phyloP scores from a whole-genome alignment of 441 rosid species.

The Euphorbia celastroides region DNA sequence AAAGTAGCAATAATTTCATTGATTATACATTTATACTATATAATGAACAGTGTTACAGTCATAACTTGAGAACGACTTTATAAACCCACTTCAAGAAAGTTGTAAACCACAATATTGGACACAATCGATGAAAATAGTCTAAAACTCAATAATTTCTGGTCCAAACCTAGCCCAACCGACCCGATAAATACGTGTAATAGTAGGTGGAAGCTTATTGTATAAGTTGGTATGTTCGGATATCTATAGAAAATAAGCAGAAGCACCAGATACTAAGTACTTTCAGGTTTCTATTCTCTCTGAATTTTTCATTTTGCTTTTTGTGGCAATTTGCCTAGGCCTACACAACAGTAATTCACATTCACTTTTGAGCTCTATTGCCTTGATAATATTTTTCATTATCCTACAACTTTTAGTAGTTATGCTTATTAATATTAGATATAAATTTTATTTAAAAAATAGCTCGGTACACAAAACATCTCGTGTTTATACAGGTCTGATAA shows the following conservation, averaged over 20 bases:
- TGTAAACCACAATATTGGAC: no score
- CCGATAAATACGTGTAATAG: no score
- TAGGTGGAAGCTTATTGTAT: slow-evolving; percentile 9
- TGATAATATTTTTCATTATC: not conserved
- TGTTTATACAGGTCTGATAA: no score
- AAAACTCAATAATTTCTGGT: not conserved
- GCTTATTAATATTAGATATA: no score
- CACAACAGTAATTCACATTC: not conserved
- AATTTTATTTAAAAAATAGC: no score
- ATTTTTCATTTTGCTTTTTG: slow-evolving; percentile 22
- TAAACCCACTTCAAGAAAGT: no score
- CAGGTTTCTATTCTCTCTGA: slow-evolving; percentile 4
- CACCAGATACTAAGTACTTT: slow-evolving; percentile 37
- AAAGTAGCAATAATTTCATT: no score
- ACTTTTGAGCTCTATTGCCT: not conserved
- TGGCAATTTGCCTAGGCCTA: slow-evolving; percentile 16
- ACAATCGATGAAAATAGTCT: no score
- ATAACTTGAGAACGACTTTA: no score
- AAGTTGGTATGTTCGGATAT: slow-evolving; percentile 27
- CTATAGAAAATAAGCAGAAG: slow-evolving; percentile 17
- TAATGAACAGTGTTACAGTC: no score
- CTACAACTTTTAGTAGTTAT: not conserved
- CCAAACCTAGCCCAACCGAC: not conserved
- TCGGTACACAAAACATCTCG: no score
- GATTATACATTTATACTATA: no score